phyloP scores from a whole-genome alignment of 1,139 yeast genomes.

The Debaryomyces udenii region DNA sequence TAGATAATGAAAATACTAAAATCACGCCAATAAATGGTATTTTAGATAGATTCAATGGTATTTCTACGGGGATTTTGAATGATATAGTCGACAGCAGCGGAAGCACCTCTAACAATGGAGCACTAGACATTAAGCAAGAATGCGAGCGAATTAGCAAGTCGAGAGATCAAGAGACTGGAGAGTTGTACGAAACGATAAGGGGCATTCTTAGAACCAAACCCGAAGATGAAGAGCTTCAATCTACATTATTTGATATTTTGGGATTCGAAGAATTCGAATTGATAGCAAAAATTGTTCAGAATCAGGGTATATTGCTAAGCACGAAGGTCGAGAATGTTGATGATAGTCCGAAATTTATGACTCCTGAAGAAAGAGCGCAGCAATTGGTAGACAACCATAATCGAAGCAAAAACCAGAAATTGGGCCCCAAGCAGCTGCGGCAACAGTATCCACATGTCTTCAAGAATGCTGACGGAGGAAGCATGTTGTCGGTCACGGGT shows the following conservation, averaged over 20 bases:
- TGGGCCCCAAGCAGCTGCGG: conserved; percentile 49
- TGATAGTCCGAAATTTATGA: conserved; percentile 38
- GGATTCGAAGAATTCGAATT: conserved; percentile 87
- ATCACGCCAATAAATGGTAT: conserved; percentile 32
- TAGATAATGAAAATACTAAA: conserved; percentile 37
- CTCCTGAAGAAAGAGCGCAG: conserved; percentile 60
- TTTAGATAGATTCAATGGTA: conserved; percentile 31
- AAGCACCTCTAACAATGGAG: conserved; percentile 4
- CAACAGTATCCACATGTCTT: conserved; percentile 86
- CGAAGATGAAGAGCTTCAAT: conserved; percentile 66
- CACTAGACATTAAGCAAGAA: conserved; percentile 26
- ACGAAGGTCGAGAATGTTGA: conserved; percentile 11
- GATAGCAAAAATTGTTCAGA: conserved; percentile 64
- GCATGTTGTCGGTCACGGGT: conserved; percentile 73
- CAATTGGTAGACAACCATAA: conserved; percentile 59
- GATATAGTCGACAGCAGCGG: conserved; percentile 26
- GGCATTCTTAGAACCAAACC: conserved; percentile 31
- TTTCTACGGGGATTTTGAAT: conserved; percentile 37
- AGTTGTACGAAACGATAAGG: conserved; percentile 27
- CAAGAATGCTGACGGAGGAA: conserved; percentile 68
- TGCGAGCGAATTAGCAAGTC: conserved; percentile 32
- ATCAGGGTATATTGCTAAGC: conserved; percentile 36
- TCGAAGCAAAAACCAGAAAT: conserved; percentile 51
- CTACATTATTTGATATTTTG: conserved; percentile 69
- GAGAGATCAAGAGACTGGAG: conserved; percentile 30